Evolutionary conservation across 805 yeast genomes (phyloP).

Genomic region (Ogataea angusta): DNA sequence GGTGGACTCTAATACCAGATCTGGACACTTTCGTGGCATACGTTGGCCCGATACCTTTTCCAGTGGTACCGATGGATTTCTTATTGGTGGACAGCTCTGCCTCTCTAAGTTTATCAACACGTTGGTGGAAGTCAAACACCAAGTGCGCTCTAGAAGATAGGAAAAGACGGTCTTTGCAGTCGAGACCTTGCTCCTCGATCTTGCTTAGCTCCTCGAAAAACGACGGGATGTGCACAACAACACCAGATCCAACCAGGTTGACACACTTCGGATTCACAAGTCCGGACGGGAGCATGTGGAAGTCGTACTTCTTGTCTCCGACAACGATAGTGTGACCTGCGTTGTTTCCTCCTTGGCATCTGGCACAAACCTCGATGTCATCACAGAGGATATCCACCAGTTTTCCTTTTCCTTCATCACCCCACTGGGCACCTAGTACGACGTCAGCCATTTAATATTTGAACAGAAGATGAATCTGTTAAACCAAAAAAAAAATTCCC

Average conservation of each 20-base stretch:
- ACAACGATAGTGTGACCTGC: conserved; percentile 99
- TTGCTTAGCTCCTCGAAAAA: conserved; percentile 82
- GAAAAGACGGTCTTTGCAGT: conserved; percentile 73
- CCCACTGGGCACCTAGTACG: conserved; percentile 99
- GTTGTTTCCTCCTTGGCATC: conserved; percentile 98
- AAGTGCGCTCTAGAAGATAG: conserved; percentile 92
- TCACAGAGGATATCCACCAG: conserved; percentile 94
- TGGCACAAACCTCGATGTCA: conserved; percentile 91
- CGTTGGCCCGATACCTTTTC: conserved; percentile 98
- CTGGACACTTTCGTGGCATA: conserved; percentile 96
- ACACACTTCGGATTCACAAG: conserved; percentile 88
- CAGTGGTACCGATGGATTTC: conserved; percentile 94
- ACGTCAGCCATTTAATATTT: conserved; percentile 66
- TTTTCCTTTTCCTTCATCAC: conserved; percentile 99
- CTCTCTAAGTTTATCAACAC: conserved; percentile 93
- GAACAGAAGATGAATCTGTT: conserved; percentile 19
- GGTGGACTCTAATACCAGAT: conserved; percentile 96
- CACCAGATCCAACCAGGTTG: conserved; percentile 93
- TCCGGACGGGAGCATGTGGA: conserved; percentile 99
- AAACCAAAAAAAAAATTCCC: conserved; percentile 14
- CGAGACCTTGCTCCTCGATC: conserved; percentile 77
- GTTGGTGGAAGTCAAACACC: conserved; percentile 97
- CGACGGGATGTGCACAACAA: conserved; percentile 92
- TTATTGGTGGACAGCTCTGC: conserved; percentile 78
- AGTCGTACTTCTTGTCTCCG: conserved; percentile 82